Conservation (phyloP, 805 yeast genomes). For the Spathaspora girioi region DNA sequence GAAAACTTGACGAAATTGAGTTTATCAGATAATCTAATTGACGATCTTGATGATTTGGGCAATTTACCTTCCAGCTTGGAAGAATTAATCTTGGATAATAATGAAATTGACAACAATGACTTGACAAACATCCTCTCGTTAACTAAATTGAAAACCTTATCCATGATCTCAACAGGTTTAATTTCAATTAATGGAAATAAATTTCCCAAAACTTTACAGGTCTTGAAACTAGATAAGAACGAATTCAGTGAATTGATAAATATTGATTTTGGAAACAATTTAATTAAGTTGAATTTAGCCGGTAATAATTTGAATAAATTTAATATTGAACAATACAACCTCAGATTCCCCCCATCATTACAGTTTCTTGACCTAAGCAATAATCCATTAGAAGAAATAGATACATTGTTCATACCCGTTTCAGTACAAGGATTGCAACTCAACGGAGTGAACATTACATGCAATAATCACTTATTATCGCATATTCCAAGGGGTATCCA, state of each 20-base stretch:
- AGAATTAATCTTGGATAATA: conserved; percentile 15
- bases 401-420: not conserved
- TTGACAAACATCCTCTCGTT: conserved; percentile 13
- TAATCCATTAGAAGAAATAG: not conserved
- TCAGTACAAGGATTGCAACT: not conserved
- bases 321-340: not conserved
- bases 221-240: conserved; percentile 13
- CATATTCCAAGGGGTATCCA: not conserved
- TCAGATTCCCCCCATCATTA: not conserved
- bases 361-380: not conserved
- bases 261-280: conserved; percentile 11
- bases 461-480: not conserved
- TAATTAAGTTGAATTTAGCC: not conserved
- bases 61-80: conserved; percentile 13
- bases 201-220: conserved; percentile 14
- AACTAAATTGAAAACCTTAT: conserved; percentile 11
- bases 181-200: conserved; percentile 11
- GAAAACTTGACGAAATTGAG: conserved; percentile 9
- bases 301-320: not conserved
- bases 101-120: conserved; percentile 17
- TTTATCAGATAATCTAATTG: conserved; percentile 15
- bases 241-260: conserved; percentile 12
- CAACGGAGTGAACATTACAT: not conserved
- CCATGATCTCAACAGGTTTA: conserved; percentile 18
- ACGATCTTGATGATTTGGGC: conserved; percentile 22